phyloP scores from a whole-genome alignment of 1,139 yeast genomes.

The Magnusiomyces tetraspermus region DNA sequence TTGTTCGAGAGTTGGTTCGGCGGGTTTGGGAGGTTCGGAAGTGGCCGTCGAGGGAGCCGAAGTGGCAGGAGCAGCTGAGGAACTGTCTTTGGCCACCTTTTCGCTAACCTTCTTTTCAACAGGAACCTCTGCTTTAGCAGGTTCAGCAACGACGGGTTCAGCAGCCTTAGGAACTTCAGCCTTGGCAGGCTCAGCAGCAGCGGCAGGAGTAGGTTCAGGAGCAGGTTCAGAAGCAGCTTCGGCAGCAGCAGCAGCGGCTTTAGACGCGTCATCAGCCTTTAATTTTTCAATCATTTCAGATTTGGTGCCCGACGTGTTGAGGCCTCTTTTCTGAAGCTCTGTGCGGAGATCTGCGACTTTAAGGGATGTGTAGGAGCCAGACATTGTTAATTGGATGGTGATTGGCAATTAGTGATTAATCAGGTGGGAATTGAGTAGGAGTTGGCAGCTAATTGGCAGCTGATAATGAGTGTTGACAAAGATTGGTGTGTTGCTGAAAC shows the following conservation, averaged over 20 bases:
- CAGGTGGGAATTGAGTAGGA: not conserved
- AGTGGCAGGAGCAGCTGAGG: constrained; percentile 16
- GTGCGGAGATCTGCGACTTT: constrained; percentile 87
- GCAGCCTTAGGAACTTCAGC: constrained; percentile 11
- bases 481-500: not conserved
- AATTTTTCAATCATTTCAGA: constrained; percentile 71
- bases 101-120: not conserved
- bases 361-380: constrained; percentile 33
- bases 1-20: constrained; percentile 1
- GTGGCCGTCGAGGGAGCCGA: constrained; percentile 17
- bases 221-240: constrained; percentile 10
- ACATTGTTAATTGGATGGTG: not conserved
- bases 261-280: constrained; percentile 25
- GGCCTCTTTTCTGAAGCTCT: constrained; percentile 54
- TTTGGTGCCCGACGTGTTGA: constrained; percentile 73
- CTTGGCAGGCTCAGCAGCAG: constrained; percentile 15
- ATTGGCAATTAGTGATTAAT: not conserved
- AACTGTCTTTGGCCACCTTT: constrained; percentile 4
- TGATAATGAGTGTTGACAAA: not conserved
- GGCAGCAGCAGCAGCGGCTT: constrained; percentile 21
- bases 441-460: not conserved
- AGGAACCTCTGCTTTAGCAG: not conserved
- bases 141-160: not conserved
- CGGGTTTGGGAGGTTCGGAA: constrained; percentile 13
- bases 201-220: constrained; percentile 15